A percentile compares a stretch with the other conserved stretches of the same genome.
Evolutionary conservation across 352 stramenopile species (phyloP).

Genomic region (Halophytophthora batemanensis): DNA sequence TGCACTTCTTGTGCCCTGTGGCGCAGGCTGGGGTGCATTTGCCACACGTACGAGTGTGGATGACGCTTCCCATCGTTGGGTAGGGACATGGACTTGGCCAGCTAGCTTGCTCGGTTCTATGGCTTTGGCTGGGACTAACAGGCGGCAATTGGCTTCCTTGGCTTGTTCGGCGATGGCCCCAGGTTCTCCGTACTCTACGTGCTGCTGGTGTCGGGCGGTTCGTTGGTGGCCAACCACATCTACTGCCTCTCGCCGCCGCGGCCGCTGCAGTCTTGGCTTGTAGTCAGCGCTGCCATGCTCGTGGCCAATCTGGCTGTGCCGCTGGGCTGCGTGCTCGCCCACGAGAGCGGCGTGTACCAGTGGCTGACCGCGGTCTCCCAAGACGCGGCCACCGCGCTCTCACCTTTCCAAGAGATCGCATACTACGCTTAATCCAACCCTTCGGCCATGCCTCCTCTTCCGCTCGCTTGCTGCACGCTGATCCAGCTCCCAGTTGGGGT

Average conservation of each 20-base stretch:
- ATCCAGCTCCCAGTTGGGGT: no score
- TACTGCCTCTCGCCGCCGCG: conserved; percentile 39
- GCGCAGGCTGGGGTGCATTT: conserved; percentile 20
- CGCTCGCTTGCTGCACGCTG: no score
- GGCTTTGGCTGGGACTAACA: no score
- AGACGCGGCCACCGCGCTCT: not conserved
- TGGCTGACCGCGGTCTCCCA: conserved; percentile 12
- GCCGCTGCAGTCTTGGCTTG: conserved; percentile 30
- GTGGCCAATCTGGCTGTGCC: conserved; percentile 27
- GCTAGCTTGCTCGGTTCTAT: not conserved
- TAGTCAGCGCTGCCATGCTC: conserved; percentile 29
- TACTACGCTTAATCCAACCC: no score
- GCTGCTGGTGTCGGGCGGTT: conserved; percentile 25
- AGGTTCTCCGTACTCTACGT: conserved; percentile 32
- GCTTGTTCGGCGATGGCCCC: no score
- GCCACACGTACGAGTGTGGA: conserved; percentile 31
- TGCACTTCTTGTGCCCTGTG: conserved; percentile 26
- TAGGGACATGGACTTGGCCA: conserved; percentile 9
- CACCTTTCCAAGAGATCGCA: not conserved
- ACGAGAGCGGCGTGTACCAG: conserved; percentile 20
- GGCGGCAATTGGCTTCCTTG: no score
- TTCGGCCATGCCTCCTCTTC: no score
- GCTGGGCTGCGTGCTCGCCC: conserved; percentile 22
- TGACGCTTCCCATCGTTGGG: conserved; percentile 26
- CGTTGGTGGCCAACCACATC: conserved; percentile 28